Percentiles rank a stretch among this genome's conserved stretches.
Evolutionary conservation across 768 basidiomycete species (phyloP).

Genomic region (Phylloporus sp.): DNA sequence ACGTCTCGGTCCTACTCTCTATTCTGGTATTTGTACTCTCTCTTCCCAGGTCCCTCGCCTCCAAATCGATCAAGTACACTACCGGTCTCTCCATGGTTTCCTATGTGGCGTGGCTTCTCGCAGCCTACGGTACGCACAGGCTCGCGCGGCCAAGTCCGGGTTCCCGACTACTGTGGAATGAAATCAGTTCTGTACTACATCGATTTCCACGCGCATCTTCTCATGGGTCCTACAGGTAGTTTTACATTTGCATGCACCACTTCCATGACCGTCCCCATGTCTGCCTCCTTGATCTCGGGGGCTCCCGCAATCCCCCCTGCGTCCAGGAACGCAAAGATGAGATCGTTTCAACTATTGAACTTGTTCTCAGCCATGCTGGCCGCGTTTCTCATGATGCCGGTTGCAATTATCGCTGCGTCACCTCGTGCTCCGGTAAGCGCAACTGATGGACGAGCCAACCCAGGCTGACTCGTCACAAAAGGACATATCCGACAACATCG

Average conservation of each 20-base stretch:
- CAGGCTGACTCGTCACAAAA: slow-evolving; percentile 12
- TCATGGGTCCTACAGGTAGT: slow-evolving; percentile 37
- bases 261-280: slow-evolving; percentile 59
- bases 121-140: slow-evolving; percentile 44
- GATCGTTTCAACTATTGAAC: slow-evolving; percentile 58
- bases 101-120: slow-evolving; percentile 59
- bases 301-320: slow-evolving; percentile 3
- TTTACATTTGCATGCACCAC: slow-evolving; percentile 63
- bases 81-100: slow-evolving; percentile 55
- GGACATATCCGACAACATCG: slow-evolving; percentile 5
- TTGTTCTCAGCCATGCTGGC: slow-evolving; percentile 45
- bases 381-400: slow-evolving; percentile 49
- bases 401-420: slow-evolving; percentile 48
- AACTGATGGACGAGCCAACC: slow-evolving; percentile 21
- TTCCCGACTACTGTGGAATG: slow-evolving; percentile 53
- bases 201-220: neutral
- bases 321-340: slow-evolving; percentile 42
- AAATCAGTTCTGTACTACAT: slow-evolving; percentile 46
- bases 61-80: slow-evolving; percentile 49
- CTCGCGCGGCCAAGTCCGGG: slow-evolving; percentile 32
- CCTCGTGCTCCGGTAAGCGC: slow-evolving; percentile 38
- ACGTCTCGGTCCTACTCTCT: slow-evolving; percentile 39
- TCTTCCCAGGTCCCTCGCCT: slow-evolving; percentile 49
- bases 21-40: slow-evolving; percentile 47
- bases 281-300: slow-evolving; percentile 50